Percentiles rank a stretch among this genome's conserved stretches.
Conservation (phyloP, 2,329 filamentous ascomycete species). For the Lasiodiplodia hormozganensis region DNA sequence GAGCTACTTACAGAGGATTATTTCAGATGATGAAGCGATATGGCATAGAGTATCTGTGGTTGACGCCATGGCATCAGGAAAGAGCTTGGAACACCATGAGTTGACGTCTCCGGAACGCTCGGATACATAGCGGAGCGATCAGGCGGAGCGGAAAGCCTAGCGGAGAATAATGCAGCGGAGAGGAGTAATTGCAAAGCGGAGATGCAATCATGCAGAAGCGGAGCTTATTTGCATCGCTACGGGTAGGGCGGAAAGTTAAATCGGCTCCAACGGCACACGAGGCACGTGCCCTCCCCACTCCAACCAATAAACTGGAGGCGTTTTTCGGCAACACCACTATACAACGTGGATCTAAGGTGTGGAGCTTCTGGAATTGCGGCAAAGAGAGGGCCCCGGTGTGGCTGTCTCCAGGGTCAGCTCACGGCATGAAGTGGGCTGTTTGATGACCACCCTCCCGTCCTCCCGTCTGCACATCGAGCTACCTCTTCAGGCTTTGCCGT, state of each 20-base stretch:
- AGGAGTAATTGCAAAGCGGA: neutral
- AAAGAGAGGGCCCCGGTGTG: neutral
- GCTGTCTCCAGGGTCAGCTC: neutral
- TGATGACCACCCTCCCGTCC: neutral
- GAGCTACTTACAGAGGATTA: neutral
- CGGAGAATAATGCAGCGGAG: neutral
- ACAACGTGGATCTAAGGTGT: neutral
- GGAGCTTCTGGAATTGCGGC: neutral
- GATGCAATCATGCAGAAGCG: neutral
- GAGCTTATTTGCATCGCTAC: neutral
- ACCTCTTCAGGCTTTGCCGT: neutral
- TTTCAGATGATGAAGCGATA: too few relatives aligned
- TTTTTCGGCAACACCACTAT: neutral
- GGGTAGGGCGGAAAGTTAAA: neutral
- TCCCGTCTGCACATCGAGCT: neutral
- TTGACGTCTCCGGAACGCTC: neutral
- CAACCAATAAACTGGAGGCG: neutral
- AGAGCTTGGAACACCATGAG: neutral
- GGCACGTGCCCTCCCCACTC: neutral
- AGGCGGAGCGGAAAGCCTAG: neutral
- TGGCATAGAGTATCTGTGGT: too few relatives aligned
- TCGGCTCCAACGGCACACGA: neutral
- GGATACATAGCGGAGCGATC: neutral
- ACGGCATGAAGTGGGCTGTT: neutral
- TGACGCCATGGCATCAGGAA: neutral